Conservation (phyloP, 164 flowering plant genomes). For the Chimonanthus praecox region DNA sequence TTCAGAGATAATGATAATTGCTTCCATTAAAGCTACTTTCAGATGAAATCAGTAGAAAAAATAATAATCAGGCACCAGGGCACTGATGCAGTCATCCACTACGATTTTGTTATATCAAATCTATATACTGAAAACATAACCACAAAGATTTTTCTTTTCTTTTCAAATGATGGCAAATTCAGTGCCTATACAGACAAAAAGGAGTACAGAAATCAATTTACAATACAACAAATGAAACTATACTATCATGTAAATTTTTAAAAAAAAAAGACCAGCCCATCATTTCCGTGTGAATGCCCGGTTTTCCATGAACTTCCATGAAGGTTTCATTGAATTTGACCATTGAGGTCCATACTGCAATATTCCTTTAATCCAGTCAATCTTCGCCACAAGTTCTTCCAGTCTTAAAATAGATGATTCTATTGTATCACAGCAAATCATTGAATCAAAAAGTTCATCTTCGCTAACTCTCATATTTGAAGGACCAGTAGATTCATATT, state of each 20-base stretch:
- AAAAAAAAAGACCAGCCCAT: background rate
- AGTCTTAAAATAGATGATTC: background rate
- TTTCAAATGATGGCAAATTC: background rate
- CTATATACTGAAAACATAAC: no score
- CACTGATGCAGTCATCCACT: no score
- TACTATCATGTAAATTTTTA: background rate
- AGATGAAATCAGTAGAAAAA: no score
- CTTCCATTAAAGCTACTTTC: no score
- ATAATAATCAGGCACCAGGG: no score
- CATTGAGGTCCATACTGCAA: background rate
- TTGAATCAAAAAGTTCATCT: background rate
- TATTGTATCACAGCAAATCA: background rate
- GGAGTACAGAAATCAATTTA: background rate
- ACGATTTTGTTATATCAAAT: no score
- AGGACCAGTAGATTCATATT: background rate
- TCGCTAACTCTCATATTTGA: background rate
- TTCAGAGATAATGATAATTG: no score
- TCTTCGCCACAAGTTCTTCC: constrained; percentile 4
- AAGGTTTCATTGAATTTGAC: constrained; percentile 1
- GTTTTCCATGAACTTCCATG: constrained; percentile 4
- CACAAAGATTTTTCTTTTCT: no score
- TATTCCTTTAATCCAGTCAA: constrained; percentile 2
- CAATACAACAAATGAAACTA: background rate
- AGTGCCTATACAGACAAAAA: background rate
- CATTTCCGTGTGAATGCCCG: background rate